phyloP scores from a whole-genome alignment of 192 early-diverging fungal genomes.

The Backusella mclennaniae region DNA sequence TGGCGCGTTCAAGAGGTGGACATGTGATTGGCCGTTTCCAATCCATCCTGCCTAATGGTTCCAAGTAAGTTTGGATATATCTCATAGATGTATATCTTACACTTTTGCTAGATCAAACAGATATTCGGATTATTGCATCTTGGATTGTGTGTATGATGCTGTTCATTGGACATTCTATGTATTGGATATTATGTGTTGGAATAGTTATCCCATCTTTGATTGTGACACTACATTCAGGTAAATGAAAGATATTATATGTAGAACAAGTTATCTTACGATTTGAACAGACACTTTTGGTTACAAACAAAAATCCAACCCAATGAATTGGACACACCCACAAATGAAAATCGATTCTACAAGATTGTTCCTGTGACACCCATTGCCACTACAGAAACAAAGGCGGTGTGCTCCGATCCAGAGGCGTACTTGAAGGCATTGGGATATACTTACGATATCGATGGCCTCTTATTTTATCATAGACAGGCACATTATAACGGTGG shows the following conservation, averaged over 20 bases:
- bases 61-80: neutral
- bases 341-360: constrained; percentile 25
- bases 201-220: constrained; percentile 58
- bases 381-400: constrained; percentile 4
- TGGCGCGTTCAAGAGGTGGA: constrained; percentile 36
- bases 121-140: constrained; percentile 55
- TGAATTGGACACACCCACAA: constrained; percentile 43
- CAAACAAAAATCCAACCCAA: constrained; percentile 40
- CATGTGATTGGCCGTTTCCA: constrained; percentile 43
- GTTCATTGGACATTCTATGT: constrained; percentile 51
- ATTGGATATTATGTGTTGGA: constrained; percentile 62
- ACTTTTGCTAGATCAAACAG: neutral
- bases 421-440: neutral
- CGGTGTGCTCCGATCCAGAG: neutral
- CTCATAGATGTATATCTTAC: neutral
- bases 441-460: constrained; percentile 35
- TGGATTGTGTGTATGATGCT: constrained; percentile 58
- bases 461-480: constrained; percentile 53
- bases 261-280: neutral
- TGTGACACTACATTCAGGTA: constrained; percentile 61
- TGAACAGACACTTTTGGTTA: constrained; percentile 44
- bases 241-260: neutral
- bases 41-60: constrained; percentile 54
- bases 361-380: constrained; percentile 23
- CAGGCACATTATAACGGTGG: constrained; percentile 53